Percentiles rank a stretch among this genome's conserved stretches.
These are phyloP conservation scores for Phytophthora foliorum DNA, from an alignment of 352 stramenopile genomes.

Conservation along the genomic window DNA sequence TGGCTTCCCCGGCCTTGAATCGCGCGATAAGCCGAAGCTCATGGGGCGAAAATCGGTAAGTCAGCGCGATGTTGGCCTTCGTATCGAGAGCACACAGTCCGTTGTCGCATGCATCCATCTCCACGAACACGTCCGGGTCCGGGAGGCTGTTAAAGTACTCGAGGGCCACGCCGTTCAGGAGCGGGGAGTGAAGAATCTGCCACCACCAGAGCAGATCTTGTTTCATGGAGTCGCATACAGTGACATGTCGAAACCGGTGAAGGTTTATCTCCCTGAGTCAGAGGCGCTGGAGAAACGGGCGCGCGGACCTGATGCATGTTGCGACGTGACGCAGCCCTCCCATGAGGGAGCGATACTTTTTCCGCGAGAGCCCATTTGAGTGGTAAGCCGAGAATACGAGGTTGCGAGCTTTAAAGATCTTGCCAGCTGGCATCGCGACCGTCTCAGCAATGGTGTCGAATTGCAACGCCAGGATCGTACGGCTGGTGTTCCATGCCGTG, in stretches of 20 bases:
- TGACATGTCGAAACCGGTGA: neutral
- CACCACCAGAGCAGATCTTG: constrained; percentile 29
- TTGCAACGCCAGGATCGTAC: neutral
- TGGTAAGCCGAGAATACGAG: neutral
- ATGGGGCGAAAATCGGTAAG: no score
- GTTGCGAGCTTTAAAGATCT: neutral
- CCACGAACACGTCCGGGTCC: no score
- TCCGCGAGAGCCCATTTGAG: neutral
- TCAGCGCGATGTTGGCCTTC: no score
- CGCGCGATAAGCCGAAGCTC: no score
- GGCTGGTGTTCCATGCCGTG: neutral
- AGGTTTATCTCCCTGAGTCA: neutral
- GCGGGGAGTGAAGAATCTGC: neutral
- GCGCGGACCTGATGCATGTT: constrained; percentile 9
- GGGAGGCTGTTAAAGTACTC: no score
- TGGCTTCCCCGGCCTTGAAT: neutral
- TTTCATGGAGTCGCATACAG: neutral
- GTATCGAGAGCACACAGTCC: no score
- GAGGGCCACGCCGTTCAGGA: constrained; percentile 18
- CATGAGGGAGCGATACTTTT: constrained; percentile 7
- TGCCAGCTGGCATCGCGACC: constrained; percentile 2
- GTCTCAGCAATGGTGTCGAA: no score
- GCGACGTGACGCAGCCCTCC: no score
- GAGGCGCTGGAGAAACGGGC: constrained; percentile 15
- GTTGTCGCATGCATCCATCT: no score